phyloP scores from a whole-genome alignment of 495 filamentous ascomycete species.

The Hypoxylon perforatum region DNA sequence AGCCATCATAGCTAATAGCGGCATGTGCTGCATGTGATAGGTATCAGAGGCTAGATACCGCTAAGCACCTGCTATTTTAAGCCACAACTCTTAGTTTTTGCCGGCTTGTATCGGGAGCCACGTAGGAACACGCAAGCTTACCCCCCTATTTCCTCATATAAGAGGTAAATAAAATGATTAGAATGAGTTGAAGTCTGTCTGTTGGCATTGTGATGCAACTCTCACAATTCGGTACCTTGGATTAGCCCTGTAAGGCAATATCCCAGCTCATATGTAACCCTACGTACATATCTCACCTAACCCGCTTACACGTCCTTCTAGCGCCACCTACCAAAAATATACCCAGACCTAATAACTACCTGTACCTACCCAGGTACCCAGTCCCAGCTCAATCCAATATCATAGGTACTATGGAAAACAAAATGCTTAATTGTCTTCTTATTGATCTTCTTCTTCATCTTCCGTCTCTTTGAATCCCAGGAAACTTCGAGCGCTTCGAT shows the following conservation, averaged over 20 bases:
- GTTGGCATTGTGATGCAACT: background rate
- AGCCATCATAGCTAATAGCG: constrained; percentile 6
- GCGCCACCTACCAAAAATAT: background rate
- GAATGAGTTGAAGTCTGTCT: no score
- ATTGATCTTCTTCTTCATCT: constrained; percentile 28
- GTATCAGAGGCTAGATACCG: background rate
- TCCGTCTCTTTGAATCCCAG: constrained; percentile 18
- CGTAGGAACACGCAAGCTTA: no score
- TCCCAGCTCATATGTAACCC: background rate
- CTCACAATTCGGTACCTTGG: background rate
- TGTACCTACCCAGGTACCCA: no score
- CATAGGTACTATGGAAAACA: no score
- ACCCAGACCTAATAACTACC: background rate
- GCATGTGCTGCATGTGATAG: constrained; percentile 22
- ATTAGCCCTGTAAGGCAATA: background rate
- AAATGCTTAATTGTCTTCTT: constrained; percentile 1
- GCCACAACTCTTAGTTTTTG: no score
- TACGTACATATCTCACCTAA: background rate
- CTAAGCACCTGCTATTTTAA: no score
- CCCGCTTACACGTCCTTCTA: background rate
- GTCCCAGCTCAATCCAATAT: background rate
- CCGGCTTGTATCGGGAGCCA: no score
- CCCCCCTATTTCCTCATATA: no score
- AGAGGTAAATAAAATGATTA: no score
- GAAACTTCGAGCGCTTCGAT: constrained; percentile 4